Conservation (phyloP, 768 basidiomycete genomes). For the Rubroboletus pulcherrimus region DNA sequence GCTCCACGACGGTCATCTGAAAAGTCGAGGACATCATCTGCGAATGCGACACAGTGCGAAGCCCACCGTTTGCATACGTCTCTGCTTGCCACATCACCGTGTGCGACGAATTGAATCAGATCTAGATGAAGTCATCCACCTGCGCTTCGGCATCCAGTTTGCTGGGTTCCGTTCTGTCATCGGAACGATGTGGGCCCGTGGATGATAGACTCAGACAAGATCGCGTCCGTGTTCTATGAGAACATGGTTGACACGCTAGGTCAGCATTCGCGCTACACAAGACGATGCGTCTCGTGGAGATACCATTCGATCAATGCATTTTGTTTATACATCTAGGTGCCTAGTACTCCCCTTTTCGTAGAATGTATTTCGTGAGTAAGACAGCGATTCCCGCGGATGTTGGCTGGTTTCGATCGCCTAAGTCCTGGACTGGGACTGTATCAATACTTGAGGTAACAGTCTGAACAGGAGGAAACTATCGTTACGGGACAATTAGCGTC, state of each 20-base stretch:
- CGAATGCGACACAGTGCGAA: neutral
- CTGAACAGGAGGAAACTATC: neutral
- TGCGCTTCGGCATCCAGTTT: neutral
- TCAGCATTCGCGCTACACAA: neutral
- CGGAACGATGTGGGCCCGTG: neutral
- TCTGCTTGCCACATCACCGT: neutral
- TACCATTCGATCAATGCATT: neutral
- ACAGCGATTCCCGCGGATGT: neutral
- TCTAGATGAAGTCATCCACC: neutral
- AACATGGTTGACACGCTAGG: neutral
- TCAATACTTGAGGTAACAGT: neutral
- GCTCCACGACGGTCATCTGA: neutral
- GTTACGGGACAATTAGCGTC: neutral
- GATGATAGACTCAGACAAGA: neutral
- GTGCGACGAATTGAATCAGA: neutral
- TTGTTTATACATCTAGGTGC: neutral
- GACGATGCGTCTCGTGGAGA: neutral
- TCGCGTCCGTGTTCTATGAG: neutral
- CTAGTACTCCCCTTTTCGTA: neutral
- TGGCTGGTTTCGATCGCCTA: neutral
- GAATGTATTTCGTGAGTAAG: neutral
- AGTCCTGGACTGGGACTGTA: neutral
- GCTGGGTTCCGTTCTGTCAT: neutral
- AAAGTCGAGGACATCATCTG: neutral
- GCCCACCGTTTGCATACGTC: neutral